These are phyloP conservation scores for Quercus aquifolioides DNA, from an alignment of 306 rosid genomes.

Conservation along the genomic window DNA sequence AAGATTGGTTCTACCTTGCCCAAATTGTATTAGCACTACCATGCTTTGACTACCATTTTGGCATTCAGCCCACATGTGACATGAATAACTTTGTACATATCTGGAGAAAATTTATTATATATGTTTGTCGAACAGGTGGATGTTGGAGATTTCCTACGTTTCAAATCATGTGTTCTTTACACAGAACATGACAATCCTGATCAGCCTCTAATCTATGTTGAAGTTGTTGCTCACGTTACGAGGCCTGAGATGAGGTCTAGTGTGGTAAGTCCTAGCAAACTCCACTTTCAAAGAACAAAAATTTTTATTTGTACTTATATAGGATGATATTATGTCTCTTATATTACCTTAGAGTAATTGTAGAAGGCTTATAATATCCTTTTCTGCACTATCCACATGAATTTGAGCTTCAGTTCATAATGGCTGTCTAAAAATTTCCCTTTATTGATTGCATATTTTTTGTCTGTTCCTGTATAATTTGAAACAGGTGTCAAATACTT, in stretches of 20 bases:
- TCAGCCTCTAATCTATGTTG: slow-evolving; percentile 82
- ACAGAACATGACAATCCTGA: slow-evolving; percentile 69
- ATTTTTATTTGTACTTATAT: not conserved
- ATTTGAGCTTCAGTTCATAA: not conserved
- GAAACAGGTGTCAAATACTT: slow-evolving; percentile 72
- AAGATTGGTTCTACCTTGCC: not conserved
- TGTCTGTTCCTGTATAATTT: not conserved
- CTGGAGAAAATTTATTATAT: not conserved
- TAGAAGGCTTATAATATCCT: not conserved
- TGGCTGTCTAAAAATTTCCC: not conserved
- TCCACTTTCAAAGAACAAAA: not conserved
- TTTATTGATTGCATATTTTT: not conserved
- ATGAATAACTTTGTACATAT: not conserved
- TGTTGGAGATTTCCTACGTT: slow-evolving; percentile 90
- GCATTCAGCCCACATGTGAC: not conserved
- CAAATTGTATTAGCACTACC: not conserved
- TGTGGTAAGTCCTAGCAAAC: slow-evolving; percentile 54
- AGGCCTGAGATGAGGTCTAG: slow-evolving; percentile 86
- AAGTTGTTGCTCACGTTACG: slow-evolving; percentile 97
- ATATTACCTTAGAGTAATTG: not conserved
- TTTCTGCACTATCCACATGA: not conserved
- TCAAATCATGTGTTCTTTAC: slow-evolving; percentile 82
- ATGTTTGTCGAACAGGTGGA: slow-evolving; percentile 62
- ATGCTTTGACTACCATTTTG: not conserved
- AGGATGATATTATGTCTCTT: not conserved